Conservation (phyloP, 768 basidiomycete species). For the Phlebiopsis gigantea region DNA sequence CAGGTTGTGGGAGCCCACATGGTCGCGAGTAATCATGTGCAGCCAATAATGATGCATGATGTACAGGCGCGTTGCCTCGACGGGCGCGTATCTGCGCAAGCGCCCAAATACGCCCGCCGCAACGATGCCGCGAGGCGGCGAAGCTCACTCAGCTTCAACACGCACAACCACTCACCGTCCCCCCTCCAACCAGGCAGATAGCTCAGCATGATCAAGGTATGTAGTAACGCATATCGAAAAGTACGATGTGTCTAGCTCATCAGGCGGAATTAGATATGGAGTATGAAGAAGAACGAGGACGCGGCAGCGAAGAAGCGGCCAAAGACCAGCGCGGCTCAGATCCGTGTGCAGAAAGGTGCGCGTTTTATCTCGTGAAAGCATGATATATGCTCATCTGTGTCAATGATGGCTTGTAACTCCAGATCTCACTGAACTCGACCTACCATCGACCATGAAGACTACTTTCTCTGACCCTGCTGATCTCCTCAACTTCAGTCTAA, state of each 20-base stretch:
- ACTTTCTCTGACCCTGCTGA: slow-evolving; percentile 88
- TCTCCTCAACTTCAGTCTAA: slow-evolving; percentile 94
- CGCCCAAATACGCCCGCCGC: slow-evolving; percentile 11
- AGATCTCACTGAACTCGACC: slow-evolving; percentile 97
- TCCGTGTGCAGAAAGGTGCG: slow-evolving; percentile 98
- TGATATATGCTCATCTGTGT: background rate
- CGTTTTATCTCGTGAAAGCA: background rate
- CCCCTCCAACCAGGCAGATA: slow-evolving; percentile 9
- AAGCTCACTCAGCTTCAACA: slow-evolving; percentile 9
- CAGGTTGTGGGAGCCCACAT: background rate
- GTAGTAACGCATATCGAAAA: background rate
- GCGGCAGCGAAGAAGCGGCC: slow-evolving; percentile 97
- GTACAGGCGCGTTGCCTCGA: background rate
- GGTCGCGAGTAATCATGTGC: background rate
- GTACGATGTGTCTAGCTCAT: background rate
- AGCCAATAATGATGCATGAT: background rate
- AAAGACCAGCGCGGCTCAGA: slow-evolving; percentile 96
- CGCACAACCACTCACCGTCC: slow-evolving; percentile 6
- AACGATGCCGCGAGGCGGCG: slow-evolving; percentile 1
- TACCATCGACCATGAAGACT: slow-evolving; percentile 95
- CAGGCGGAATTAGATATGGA: slow-evolving; percentile 73
- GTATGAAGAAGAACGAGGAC: slow-evolving; percentile 99
- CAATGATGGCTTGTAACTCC: background rate
- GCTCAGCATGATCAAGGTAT: slow-evolving; percentile 43
- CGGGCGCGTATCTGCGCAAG: background rate